Conservation (phyloP, 805 yeast genomes). For the Candida quercuum region DNA sequence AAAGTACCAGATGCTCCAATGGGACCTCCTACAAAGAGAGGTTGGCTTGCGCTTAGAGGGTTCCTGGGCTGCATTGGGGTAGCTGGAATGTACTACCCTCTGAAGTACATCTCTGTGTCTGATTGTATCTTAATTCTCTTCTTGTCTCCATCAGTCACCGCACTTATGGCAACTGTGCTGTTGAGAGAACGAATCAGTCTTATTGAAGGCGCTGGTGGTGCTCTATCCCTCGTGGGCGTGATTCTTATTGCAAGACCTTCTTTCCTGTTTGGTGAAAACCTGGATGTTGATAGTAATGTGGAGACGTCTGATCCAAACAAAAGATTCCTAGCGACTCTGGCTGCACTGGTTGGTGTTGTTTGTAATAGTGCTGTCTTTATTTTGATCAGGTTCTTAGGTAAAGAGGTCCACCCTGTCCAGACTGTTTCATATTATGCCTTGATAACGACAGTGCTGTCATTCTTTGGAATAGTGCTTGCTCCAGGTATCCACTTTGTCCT, state of each 20-base stretch:
- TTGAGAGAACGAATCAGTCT: conserved; percentile 56
- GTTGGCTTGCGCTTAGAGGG: conserved; percentile 53
- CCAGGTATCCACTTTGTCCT: conserved; percentile 52
- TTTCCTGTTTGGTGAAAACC: conserved; percentile 49
- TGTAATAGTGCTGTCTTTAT: conserved; percentile 64
- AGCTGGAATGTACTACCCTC: conserved; percentile 63
- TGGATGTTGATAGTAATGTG: conserved; percentile 26
- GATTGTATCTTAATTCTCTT: conserved; percentile 75
- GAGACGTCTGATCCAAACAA: conserved; percentile 46
- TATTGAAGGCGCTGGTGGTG: conserved; percentile 59
- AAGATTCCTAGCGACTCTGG: conserved; percentile 51
- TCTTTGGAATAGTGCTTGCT: conserved; percentile 39
- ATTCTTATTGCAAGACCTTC: conserved; percentile 71
- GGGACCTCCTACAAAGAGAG: conserved; percentile 55
- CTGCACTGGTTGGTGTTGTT: conserved; percentile 58
- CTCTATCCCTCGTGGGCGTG: conserved; percentile 65
- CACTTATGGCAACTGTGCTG: conserved; percentile 57
- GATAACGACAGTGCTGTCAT: conserved; percentile 48
- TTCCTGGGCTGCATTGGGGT: conserved; percentile 72
- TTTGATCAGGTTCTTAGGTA: conserved; percentile 63
- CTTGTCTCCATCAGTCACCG: conserved; percentile 65
- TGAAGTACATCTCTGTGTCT: conserved; percentile 63
- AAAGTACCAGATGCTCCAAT: conserved; percentile 55
- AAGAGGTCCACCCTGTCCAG: conserved; percentile 65
- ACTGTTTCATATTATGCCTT: conserved; percentile 71